These are phyloP conservation scores for Chaetoscypha palmicola DNA, from an alignment of 2,329 filamentous ascomycete genomes.

Conservation along the genomic window DNA sequence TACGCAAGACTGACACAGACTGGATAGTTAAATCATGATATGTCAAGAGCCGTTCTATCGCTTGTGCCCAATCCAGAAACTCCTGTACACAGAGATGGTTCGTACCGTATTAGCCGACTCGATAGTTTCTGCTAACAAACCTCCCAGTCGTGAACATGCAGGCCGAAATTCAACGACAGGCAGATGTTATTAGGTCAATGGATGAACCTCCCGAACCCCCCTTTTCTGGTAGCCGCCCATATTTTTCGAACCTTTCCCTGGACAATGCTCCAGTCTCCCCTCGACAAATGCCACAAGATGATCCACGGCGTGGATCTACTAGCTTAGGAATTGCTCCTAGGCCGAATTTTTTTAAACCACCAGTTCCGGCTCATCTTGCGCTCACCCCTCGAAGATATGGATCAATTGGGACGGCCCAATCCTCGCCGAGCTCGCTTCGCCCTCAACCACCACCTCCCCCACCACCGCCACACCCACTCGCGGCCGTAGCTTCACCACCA, in stretches of 20 bases:
- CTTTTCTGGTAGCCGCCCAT: conserved; percentile 57
- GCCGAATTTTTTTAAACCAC: conserved; percentile 64
- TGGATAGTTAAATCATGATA: conserved; percentile 73
- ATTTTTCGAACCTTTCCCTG: conserved; percentile 52
- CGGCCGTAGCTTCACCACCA: conserved; percentile 54
- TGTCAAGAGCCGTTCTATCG: conserved; percentile 67
- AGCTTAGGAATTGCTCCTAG: conserved; percentile 48
- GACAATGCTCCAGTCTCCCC: conserved; percentile 81
- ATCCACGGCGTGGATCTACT: conserved; percentile 61
- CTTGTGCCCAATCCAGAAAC: conserved; percentile 71
- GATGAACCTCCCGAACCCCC: conserved; percentile 63
- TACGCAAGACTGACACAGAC: conserved; percentile 40
- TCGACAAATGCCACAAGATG: conserved; percentile 78
- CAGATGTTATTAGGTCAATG: conserved; percentile 47
- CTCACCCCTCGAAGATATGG: conserved; percentile 73
- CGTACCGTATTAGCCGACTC: conserved; percentile 31
- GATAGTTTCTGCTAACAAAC: conserved; percentile 20
- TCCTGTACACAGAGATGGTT: conserved; percentile 75
- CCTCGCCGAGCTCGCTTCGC: conserved; percentile 68
- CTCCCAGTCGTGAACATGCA: conserved; percentile 49
- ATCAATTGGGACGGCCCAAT: conserved; percentile 69
- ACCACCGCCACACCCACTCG: conserved; percentile 56
- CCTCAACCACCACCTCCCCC: conserved; percentile 57
- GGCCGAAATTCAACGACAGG: conserved; percentile 53
- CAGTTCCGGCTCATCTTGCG: conserved; percentile 75